Conservation (phyloP, 495 filamentous ascomycete species). For the Daldinia childiae region DNA sequence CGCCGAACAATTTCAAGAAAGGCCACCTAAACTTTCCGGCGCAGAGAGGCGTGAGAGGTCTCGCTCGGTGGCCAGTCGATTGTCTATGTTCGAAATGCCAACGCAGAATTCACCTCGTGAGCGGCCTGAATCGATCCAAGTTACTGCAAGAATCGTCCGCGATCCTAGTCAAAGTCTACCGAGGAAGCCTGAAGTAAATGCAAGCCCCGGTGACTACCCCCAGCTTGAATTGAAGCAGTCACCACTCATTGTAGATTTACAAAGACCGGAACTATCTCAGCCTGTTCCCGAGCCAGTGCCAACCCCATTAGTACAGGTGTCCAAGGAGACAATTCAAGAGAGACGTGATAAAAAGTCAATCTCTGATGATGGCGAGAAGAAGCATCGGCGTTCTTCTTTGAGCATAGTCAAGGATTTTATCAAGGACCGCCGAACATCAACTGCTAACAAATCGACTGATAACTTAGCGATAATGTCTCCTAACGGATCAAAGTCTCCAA, state of each 20-base stretch:
- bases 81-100: conserved; percentile 57
- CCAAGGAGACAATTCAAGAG: conserved; percentile 48
- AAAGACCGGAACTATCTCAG: conserved; percentile 53
- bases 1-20: conserved; percentile 55
- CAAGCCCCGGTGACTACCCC: conserved; percentile 51
- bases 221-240: conserved; percentile 74
- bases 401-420: conserved; percentile 64
- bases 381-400: conserved; percentile 57
- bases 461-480: conserved; percentile 47
- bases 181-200: conserved; percentile 54
- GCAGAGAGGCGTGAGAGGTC: conserved; percentile 49
- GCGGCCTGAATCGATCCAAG: conserved; percentile 77
- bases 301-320: conserved; percentile 33
- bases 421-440: conserved; percentile 58
- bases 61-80: conserved; percentile 56
- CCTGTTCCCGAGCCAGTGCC: conserved; percentile 30
- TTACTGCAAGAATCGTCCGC: conserved; percentile 80
- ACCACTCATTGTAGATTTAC: conserved; percentile 74
- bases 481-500: conserved; percentile 51
- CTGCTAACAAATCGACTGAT: conserved; percentile 55
- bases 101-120: conserved; percentile 50
- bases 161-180: conserved; percentile 60
- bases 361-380: conserved; percentile 42
- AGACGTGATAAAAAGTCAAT: conserved; percentile 48
- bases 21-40: conserved; percentile 51